Evolutionary conservation across 441 rosid species (phyloP).

Genomic region (Melianthus villosus): DNA sequence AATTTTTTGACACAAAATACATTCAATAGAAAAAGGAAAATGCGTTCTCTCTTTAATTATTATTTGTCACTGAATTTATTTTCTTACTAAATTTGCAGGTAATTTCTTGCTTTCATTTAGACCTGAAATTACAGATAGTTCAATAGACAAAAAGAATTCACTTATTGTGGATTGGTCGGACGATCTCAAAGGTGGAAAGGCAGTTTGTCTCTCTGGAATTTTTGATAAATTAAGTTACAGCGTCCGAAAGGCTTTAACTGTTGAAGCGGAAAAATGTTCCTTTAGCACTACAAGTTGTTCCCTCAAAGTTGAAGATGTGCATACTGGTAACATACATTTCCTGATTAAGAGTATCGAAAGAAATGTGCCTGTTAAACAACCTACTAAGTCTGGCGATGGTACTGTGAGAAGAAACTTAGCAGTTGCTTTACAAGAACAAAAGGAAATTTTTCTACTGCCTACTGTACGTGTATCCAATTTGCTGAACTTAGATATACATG

Average conservation of each 20-base stretch:
- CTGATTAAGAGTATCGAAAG: conserved; percentile 61
- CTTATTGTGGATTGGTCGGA: conserved; percentile 76
- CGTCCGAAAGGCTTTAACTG: conserved; percentile 58
- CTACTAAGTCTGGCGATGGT: conserved; percentile 32
- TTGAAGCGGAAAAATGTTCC: conserved; percentile 43
- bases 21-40: background rate
- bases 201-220: conserved; percentile 70
- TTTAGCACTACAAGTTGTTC: conserved; percentile 59
- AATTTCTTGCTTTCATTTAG: conserved; percentile 84
- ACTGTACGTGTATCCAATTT: conserved; percentile 72
- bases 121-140: conserved; percentile 45
- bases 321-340: conserved; percentile 50
- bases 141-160: conserved; percentile 20
- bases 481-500: conserved; percentile 51
- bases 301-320: conserved; percentile 35
- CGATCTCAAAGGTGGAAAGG: conserved; percentile 83
- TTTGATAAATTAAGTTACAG: conserved; percentile 67
- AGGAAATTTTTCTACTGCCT: conserved; percentile 82
- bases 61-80: conserved; percentile 6
- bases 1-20: too few relatives aligned
- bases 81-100: conserved; percentile 39
- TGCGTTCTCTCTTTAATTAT: background rate
- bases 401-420: conserved; percentile 28
- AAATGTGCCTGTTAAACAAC: conserved; percentile 57
- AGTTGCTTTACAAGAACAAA: conserved; percentile 62